Percentiles rank a stretch among this genome's conserved stretches.
These are phyloP conservation scores for Aplosporella prunicola DNA, from an alignment of 2,329 filamentous ascomycete species.

Conservation along the genomic window DNA sequence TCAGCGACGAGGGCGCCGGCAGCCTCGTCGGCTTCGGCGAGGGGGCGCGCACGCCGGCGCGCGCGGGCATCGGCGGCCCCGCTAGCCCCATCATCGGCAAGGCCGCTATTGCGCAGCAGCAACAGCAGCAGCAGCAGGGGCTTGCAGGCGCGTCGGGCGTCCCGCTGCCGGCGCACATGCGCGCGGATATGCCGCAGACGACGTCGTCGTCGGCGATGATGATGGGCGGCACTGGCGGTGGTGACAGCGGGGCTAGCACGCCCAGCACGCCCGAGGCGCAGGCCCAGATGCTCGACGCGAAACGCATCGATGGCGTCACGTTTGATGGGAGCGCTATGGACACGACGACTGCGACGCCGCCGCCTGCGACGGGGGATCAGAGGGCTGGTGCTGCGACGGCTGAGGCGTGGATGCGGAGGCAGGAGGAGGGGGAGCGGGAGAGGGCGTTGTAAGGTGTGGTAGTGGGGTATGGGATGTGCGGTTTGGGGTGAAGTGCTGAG, in stretches of 20 bases:
- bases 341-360: constrained; percentile 28
- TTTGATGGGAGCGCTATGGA: constrained; percentile 34
- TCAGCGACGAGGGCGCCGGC: constrained; percentile 80
- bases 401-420: constrained; percentile 9
- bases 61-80: constrained; percentile 53
- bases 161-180: too few relatives aligned
- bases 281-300: constrained; percentile 31
- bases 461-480: background rate
- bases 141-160: constrained; percentile 3
- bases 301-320: constrained; percentile 37
- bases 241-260: constrained; percentile 15
- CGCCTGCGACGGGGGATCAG: constrained; percentile 8
- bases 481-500: background rate
- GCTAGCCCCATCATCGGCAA: constrained; percentile 63
- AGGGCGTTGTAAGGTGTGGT: background rate
- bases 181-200: constrained; percentile 12
- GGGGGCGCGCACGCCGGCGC: constrained; percentile 55
- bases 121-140: constrained; percentile 2
- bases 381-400: constrained; percentile 5
- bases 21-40: constrained; percentile 89
- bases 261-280: constrained; percentile 24
- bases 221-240: constrained; percentile 20
- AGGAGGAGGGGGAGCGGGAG: constrained; percentile 5
- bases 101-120: too few relatives aligned
- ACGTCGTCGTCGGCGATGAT: too few relatives aligned